Conservation (phyloP, 2,329 filamentous ascomycete species). For the Calycina marina region DNA sequence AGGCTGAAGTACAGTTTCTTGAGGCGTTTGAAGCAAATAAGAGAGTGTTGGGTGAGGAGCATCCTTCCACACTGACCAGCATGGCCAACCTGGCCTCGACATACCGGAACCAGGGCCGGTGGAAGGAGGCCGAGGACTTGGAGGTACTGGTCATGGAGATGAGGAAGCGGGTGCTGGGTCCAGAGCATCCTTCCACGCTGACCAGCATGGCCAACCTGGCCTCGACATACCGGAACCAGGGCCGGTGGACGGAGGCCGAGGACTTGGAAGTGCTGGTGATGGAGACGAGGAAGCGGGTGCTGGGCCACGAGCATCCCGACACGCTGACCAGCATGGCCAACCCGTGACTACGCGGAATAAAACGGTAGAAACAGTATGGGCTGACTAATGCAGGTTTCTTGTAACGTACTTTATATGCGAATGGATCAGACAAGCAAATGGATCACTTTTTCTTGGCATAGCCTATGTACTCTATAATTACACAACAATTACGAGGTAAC, state of each 20-base stretch:
- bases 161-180: background rate
- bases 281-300: background rate
- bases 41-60: background rate
- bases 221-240: conserved; percentile 1
- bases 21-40: conserved; percentile 1
- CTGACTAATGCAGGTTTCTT: too few relatives aligned
- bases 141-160: background rate
- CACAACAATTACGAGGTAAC: too few relatives aligned
- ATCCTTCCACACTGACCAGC: conserved; percentile 1
- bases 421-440: background rate
- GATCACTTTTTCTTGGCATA: background rate
- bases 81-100: conserved; percentile 6
- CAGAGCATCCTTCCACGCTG: conserved; percentile 1
- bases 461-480: too few relatives aligned
- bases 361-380: too few relatives aligned
- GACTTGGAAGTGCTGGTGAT: background rate
- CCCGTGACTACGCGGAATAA: too few relatives aligned
- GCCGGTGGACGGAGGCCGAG: background rate
- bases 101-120: background rate
- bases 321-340: conserved; percentile 1
- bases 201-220: background rate
- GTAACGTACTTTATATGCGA: conserved; percentile 1
- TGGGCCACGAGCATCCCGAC: conserved; percentile 1
- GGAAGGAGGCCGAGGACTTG: conserved; percentile 1
- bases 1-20: conserved; percentile 1